These are phyloP conservation scores for Calonectria henricotiae DNA, from an alignment of 2,329 filamentous ascomycete genomes.

Conservation along the genomic window DNA sequence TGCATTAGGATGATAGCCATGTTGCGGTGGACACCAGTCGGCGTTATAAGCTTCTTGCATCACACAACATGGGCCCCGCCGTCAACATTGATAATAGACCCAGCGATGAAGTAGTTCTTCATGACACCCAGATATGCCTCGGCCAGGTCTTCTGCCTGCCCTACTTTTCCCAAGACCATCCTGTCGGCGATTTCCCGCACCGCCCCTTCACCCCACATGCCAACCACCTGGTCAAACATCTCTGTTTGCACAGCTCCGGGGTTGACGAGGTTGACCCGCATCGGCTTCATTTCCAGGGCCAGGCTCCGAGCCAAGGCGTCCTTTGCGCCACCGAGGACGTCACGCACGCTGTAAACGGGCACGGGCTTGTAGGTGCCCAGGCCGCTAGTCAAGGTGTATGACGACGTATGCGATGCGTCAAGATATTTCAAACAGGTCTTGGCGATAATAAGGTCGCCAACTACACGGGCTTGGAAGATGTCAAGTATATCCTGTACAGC, in stretches of 20 bases:
- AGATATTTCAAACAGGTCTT: not conserved
- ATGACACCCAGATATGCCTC: too few species aligned
- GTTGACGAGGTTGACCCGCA: not conserved
- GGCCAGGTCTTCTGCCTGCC: too few species aligned
- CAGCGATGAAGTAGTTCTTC: too few species aligned
- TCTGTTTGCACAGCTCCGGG: constrained; percentile 7
- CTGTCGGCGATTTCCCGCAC: too few species aligned
- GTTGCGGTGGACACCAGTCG: too few species aligned
- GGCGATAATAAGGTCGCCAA: not conserved
- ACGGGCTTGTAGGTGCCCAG: constrained; percentile 6
- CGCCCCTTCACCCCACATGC: too few species aligned
- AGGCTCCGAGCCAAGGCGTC: not conserved
- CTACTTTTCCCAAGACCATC: too few species aligned
- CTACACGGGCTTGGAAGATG: not conserved
- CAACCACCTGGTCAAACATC: not conserved
- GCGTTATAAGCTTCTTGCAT: too few species aligned
- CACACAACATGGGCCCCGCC: too few species aligned
- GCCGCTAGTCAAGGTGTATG: not conserved
- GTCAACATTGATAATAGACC: too few species aligned
- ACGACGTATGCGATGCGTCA: not conserved
- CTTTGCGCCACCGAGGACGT: not conserved
- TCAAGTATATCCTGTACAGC: not conserved
- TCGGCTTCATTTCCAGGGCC: not conserved
- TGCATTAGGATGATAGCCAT: too few species aligned
- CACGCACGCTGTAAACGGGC: not conserved